Base-by-base conservation (phyloP, 2,329 filamentous ascomycete species). In the Cordyceps fumosorosea region DNA sequence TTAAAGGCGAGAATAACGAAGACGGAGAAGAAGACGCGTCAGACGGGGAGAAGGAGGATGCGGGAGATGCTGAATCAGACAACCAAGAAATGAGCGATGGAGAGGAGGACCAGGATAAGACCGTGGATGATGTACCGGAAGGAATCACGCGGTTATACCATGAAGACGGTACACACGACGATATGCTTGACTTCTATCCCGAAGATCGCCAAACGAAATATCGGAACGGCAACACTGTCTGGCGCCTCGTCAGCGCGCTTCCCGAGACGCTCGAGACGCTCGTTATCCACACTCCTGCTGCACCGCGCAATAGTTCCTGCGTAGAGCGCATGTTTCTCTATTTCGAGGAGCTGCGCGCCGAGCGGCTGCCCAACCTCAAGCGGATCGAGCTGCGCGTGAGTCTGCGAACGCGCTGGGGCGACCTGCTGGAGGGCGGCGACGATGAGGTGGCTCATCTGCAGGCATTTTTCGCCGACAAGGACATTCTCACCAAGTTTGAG, bases 201-300 rank as follows among this genome's bases (percentile, higher is more conserved):
- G 42, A 57, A 14, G 42, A 57, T 18, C 2, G 34, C 7, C 16
- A 12, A n/a, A 48, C 48, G 54, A 2, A 14, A 10, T 50, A 40
- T 29, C 48, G 8, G 4, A 50, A 8, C 44, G 44, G 44, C 3
- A 24, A 37, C 10, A 5, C 8, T 12, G 44, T 51, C 22, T 60
- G 48, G 48, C 18, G 48, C 2, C 57, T 60, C 16, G 48, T 45
- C 26, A 24, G 48, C 18, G 34, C 10, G 40, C 16, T 53, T 40
- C 57, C 57, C 12, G 40, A 26, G 3, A 42, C 47, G 22, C 48
- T 60, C n/a, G 50, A 60, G 50, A 47, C 57, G 37, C 44, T 60
- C 32, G 32, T 53, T 22, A 40, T 60, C 8, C 48, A 53, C n/a
- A 47, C 20, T 10, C 57, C 57, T 4, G 48, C 48, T 10, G 18